Percentiles rank a stretch among this genome's conserved stretches.
Conservation (phyloP, 2,329 filamentous ascomycete genomes). For the Cordyceps cicadae region DNA sequence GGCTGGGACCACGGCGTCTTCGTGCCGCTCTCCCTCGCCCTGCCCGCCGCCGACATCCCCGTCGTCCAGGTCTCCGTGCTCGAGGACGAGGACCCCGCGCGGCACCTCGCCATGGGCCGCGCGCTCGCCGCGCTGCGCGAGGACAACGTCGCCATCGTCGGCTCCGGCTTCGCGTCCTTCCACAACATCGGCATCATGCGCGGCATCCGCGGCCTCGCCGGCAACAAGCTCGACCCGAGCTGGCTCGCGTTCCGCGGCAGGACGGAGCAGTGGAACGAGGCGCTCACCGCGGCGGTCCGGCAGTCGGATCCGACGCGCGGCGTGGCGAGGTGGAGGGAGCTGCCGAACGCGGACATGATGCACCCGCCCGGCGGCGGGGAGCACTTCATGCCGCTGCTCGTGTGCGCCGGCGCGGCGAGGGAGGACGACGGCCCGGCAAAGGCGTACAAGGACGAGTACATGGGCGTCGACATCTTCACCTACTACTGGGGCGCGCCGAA, state of each 20-base stretch:
- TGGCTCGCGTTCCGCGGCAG: constrained; percentile 19
- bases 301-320: constrained; percentile 27
- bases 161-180: constrained; percentile 52
- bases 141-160: constrained; percentile 48
- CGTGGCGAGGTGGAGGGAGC: constrained; percentile 38
- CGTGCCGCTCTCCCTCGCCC: constrained; percentile 46
- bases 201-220: constrained; percentile 15
- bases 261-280: constrained; percentile 36
- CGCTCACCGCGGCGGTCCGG: constrained; percentile 33
- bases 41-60: constrained; percentile 43
- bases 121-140: constrained; percentile 42
- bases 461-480: constrained; percentile 42
- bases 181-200: constrained; percentile 47
- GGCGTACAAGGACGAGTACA: constrained; percentile 40
- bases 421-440: constrained; percentile 31
- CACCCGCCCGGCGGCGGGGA: constrained; percentile 47
- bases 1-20: constrained; percentile 56
- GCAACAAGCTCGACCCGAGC: neutral
- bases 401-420: constrained; percentile 42
- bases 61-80: constrained; percentile 52
- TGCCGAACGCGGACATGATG: constrained; percentile 42
- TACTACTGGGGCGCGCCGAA: constrained; percentile 42
- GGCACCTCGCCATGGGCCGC: constrained; percentile 43
- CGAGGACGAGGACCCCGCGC: constrained; percentile 37
- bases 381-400: constrained; percentile 52